Evolutionary conservation across 306 rosid genomes (phyloP).

Genomic region (Cucurbita pepo): DNA sequence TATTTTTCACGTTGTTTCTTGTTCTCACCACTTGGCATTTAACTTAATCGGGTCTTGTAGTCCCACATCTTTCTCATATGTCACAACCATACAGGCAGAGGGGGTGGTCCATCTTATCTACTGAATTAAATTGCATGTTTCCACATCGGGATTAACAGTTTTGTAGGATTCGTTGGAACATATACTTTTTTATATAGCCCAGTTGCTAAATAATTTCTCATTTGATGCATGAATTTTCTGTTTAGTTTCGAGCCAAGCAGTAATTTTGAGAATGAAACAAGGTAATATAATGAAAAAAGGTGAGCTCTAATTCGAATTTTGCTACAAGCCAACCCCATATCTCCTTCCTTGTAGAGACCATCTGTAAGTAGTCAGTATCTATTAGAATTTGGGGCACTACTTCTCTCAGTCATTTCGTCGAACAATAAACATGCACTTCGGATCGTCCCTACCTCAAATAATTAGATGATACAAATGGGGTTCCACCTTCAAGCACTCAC

Average conservation of each 20-base stretch:
- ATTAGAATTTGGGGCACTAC: background rate
- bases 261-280: background rate
- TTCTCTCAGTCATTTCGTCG: slow-evolving; percentile 17
- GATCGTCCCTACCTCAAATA: background rate
- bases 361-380: slow-evolving; percentile 6
- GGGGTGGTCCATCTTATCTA: background rate
- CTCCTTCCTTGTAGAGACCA: slow-evolving; percentile 15
- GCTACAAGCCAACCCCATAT: slow-evolving; percentile 4
- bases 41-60: background rate
- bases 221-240: background rate
- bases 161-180: background rate
- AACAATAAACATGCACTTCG: slow-evolving; percentile 8
- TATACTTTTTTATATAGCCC: background rate
- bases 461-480: slow-evolving; percentile 14
- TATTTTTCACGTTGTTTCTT: background rate
- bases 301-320: background rate
- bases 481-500: slow-evolving; percentile 9
- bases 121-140: background rate
- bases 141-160: background rate
- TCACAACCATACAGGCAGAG: background rate
- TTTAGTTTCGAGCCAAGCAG: background rate
- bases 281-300: background rate
- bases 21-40: background rate
- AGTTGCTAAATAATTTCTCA: background rate
- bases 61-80: background rate